Base-by-base conservation (phyloP, 2,329 filamentous ascomycete species). In the Sphaerulina vaccinii region DNA sequence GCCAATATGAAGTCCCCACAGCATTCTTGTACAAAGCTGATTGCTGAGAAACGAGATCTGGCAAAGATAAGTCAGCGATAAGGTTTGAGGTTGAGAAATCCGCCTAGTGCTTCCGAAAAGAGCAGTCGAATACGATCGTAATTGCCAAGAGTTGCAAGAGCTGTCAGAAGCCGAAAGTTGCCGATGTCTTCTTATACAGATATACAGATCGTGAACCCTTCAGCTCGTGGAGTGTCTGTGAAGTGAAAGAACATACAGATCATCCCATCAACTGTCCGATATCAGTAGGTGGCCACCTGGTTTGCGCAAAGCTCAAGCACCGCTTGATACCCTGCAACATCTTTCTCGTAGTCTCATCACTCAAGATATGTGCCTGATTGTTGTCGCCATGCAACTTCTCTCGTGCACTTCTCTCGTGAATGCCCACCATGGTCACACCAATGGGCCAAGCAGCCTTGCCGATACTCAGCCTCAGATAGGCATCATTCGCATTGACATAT, bases 341-440 rank as follows among this genome's bases (percentile, higher is more conserved):
- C 74, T 97, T 99, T 60, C 93, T 82, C 46, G 93, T 99, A 38
- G 87, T 85, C 74, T 99, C 93, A 68, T 97, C 93, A 52, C 90
- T 92, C 85, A 99, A 90, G 63, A 97, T 96, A 70, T 99, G 91
- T 3, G 92, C 93, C 65, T 90, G 86, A 52, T 85, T 61, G 5
- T 52, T 56, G 2, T 54, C 57, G 60, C 82, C 80, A 68, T 97
- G 91, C 54, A 99, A 75, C 74, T 99, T 99, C 74, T 99, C 93
- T 57, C 93, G 83, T 16, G 93, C 92, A 61, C 87, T 93, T 67
- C 93, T 84, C 77, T 97, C 93, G 81, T 99, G 93, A 64, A 99
- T 99, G 78, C 93, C 93, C 66, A 99, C 93, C 93, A 97, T 99
- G 70, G 93, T 99, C 33, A 99, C 93, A 73, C 93, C 93, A 66